phyloP scores from a whole-genome alignment of 768 basidiomycete species.

The Hygrophoropsis aurantiaca region DNA sequence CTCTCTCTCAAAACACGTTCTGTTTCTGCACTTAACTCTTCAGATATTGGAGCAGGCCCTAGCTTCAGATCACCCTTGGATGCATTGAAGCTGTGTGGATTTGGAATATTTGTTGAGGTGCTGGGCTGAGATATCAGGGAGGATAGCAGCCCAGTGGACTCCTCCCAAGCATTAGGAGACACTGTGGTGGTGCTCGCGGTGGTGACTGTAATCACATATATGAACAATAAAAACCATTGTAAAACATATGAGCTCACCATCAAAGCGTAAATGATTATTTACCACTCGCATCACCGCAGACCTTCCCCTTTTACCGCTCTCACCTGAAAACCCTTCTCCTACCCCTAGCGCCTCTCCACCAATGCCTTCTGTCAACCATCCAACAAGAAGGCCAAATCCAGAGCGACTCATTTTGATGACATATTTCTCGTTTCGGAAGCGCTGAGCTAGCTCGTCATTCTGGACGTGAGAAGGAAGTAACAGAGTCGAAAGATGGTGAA shows the following conservation, averaged over 20 bases:
- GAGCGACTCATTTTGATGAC: conserved; percentile 86
- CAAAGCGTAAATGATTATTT: conserved; percentile 89
- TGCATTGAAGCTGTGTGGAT: conserved; percentile 73
- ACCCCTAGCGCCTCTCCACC: conserved; percentile 83
- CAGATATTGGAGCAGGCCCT: conserved; percentile 75
- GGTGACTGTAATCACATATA: conserved; percentile 52
- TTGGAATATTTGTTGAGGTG: conserved; percentile 37
- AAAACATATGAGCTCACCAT: conserved; percentile 53
- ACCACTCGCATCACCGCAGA: conserved; percentile 92
- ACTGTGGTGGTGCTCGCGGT: conserved; percentile 65
- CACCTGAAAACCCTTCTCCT: conserved; percentile 77
- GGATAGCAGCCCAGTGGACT: conserved; percentile 80
- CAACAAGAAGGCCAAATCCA: conserved; percentile 87
- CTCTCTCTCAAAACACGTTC: conserved; percentile 80
- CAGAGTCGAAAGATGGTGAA: conserved; percentile 79
- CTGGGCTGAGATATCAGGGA: conserved; percentile 62
- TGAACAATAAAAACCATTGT: conserved; percentile 4
- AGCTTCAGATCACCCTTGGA: conserved; percentile 81
- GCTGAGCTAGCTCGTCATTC: conserved; percentile 77
- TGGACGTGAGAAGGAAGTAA: conserved; percentile 82
- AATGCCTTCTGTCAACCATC: conserved; percentile 94
- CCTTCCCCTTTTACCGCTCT: conserved; percentile 80
- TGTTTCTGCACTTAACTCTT: conserved; percentile 80
- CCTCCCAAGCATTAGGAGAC: conserved; percentile 73
- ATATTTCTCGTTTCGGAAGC: conserved; percentile 90